Base-by-base conservation (phyloP, 169 alveolate species). In the Plasmodium vivax region DNA sequence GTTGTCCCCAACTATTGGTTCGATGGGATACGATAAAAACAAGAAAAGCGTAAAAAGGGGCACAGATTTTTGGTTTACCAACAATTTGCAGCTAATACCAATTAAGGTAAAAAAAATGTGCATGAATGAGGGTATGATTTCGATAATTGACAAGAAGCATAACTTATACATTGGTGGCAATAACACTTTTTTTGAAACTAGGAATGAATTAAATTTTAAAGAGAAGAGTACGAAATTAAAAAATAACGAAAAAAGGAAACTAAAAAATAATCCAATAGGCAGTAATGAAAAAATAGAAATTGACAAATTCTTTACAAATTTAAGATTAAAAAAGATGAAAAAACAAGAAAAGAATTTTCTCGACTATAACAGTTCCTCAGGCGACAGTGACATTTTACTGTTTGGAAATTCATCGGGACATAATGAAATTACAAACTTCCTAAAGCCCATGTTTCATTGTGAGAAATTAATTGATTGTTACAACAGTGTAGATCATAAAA, bases 41-140 rank as follows among this genome's bases (percentile, higher is more conserved):
- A 87, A 87, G 75, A 87, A 54, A 54, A 87, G 84, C 47, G 16
- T 87, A 51, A 87, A 87, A 77, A 75, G 75, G 45, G 93, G 93
- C 34, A 75, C 85, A 16, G 93, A 87, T 54, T 87, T 87, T 77
- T 87, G 93, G 93, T 87, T 87, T 87, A 87, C 93, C n/a, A 87
- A 87, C 77, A 87, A 79, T 87, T 87, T 87, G 80, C 93, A 87
- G 16, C 47, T 87, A 43, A 51, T 87, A 19, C 88, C 93, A 47
- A 87, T 87, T 75, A 77, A 87, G 58, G 81, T 87, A 41, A 87
- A 87, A 87, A 87, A 77, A 77, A 56, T 87, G 58, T 87, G 93
- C 71, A 58, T 87, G 82, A 87, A 87, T 75, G 93, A 79, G 77
- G 47, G 36, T 38, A 87, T 87, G 83, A 87, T 87, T 75, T 87